Conservation (phyloP, 257 asterid genomes). For the Scutellaria barbata region DNA sequence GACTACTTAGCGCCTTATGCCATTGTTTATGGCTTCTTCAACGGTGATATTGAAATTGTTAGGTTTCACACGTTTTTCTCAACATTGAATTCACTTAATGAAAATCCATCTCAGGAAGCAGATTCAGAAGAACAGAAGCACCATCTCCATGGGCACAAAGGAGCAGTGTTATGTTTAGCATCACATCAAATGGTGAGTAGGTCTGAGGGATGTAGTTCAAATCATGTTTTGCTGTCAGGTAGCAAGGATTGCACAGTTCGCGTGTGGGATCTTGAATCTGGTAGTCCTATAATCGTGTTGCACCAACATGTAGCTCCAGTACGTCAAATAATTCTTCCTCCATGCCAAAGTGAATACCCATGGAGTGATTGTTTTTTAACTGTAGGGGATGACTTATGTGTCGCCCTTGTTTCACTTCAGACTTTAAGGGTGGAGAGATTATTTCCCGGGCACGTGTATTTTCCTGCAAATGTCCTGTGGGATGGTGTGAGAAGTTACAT, state of each 20-base stretch:
- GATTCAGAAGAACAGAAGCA: slow-evolving; percentile 49
- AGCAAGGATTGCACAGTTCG: slow-evolving; percentile 92
- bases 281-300: slow-evolving; percentile 63
- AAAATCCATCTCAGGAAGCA: slow-evolving; percentile 41
- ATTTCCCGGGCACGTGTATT: slow-evolving; percentile 85
- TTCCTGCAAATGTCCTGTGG: slow-evolving; percentile 88
- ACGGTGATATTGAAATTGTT: slow-evolving; percentile 77
- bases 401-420: slow-evolving; percentile 82
- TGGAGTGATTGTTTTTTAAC: slow-evolving; percentile 93
- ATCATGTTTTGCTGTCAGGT: slow-evolving; percentile 85
- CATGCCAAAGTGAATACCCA: slow-evolving; percentile 63
- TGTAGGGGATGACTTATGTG: slow-evolving; percentile 79
- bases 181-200: slow-evolving; percentile 66
- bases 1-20: slow-evolving; percentile 69
- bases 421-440: slow-evolving; percentile 87
- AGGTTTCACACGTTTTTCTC: slow-evolving; percentile 66
- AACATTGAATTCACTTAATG: slow-evolving; percentile 47
- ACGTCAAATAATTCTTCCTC: slow-evolving; percentile 87
- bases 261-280: slow-evolving; percentile 90
- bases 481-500: slow-evolving; percentile 84
- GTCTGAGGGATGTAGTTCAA: slow-evolving; percentile 51
- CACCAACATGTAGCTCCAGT: slow-evolving; percentile 97
- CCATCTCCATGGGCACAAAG: slow-evolving; percentile 76
- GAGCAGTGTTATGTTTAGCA: slow-evolving; percentile 93
- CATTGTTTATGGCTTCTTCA: slow-evolving; percentile 82